Base-by-base conservation (phyloP, 1,284 basidiomycete genomes). In the Ceratobasidium sp. region DNA sequence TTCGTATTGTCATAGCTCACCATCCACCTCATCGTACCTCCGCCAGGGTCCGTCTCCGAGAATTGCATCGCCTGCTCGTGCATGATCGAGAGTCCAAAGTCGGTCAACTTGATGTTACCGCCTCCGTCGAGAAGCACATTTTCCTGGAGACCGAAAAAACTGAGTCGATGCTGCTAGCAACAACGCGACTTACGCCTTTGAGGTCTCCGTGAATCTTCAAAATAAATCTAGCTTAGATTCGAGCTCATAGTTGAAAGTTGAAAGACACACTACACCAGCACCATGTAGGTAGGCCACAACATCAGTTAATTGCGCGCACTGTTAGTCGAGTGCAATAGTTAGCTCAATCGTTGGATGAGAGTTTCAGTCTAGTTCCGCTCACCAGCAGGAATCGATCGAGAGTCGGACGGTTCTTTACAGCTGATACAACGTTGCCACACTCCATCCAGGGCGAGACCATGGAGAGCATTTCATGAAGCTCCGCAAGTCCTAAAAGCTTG, bases 401-500 rank as follows among this genome's bases (percentile, higher is more conserved):
- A 50, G 3, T 11, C 13, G 23, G 44, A 3, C 26, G 6, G 2
- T 32, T 43, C 1, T n/a, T 47, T 1, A 44, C 28, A 8, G 49
- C 23, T 2, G 43, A 43, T 28, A 63, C 44, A 13, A 63, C 44
- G 28, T 63, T 50, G 23, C 61, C 61, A 49, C 4, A 30, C 11
- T 58, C 55, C 55, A 58, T 38, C 55, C 55, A 58, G 26, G 28
- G 30, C 4, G 55, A 58, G 2, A 58, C 26, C 61, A 63, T 63
- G 2, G 44, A 43, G 5, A 63, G 44, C 6, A n/a, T 43, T 6
- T 32, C 38, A 16, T 63, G 43, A n/a, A 63, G 47, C 16, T 47
- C 3, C 7, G 61, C 61, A 46, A 63, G 43, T 16, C 61, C 61
- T 16, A 63, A 44, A 30, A 63, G 30, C 23, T 47, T 30, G 46